phyloP scores from a whole-genome alignment of 345 rosid species.

The Carallia pectinifolia region DNA sequence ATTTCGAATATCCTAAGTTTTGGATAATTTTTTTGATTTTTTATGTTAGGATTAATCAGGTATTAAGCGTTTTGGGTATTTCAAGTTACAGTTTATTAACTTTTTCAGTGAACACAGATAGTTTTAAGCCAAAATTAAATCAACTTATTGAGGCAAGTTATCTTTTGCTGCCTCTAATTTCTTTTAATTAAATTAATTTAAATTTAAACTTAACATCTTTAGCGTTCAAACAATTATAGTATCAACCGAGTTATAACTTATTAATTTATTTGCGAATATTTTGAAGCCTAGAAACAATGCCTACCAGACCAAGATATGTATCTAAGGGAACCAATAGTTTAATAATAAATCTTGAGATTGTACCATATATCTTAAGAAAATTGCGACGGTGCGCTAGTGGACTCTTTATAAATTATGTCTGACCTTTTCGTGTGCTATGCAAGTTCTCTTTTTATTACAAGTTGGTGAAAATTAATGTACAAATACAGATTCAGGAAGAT shows the following conservation, averaged over 20 bases:
- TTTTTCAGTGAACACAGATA: too few species aligned
- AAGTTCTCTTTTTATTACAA: neutral
- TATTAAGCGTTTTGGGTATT: too few species aligned
- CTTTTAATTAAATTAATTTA: neutral
- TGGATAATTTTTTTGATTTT: neutral
- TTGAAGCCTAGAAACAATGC: neutral
- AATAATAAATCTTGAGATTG: slow-evolving; percentile 1
- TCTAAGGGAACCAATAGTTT: neutral
- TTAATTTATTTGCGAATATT: neutral
- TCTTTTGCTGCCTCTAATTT: too few species aligned
- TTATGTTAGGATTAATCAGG: too few species aligned
- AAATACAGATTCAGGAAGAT: neutral
- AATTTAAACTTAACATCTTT: too few species aligned
- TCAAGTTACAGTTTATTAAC: too few species aligned
- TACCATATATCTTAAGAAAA: neutral
- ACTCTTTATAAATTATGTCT: too few species aligned
- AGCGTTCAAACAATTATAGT: too few species aligned
- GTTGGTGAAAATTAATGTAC: neutral
- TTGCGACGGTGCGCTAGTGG: neutral
- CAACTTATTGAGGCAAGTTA: too few species aligned
- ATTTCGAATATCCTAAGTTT: too few species aligned
- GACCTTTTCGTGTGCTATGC: neutral
- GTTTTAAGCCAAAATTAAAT: too few species aligned
- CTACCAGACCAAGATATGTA: neutral
- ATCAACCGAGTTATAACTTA: too few species aligned